Evolutionary conservation across 805 yeast genomes (phyloP).

Genomic region (Sungouiozyma intestinalis): DNA sequence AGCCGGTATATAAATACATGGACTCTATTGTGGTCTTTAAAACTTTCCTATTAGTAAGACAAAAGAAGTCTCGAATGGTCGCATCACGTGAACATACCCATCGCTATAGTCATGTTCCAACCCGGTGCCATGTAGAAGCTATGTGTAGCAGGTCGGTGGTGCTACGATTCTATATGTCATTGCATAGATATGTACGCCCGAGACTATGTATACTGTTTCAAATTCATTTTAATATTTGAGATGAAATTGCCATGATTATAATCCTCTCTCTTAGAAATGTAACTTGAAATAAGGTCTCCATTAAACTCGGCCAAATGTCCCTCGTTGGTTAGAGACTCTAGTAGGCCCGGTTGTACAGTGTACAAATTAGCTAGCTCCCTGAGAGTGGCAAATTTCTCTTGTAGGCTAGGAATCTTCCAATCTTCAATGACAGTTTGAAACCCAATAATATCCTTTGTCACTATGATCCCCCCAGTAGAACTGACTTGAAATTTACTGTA

Average conservation of each 20-base stretch:
- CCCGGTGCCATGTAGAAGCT: too few species aligned
- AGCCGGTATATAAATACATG: too few species aligned
- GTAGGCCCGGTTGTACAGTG: conserved; percentile 71
- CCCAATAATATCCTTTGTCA: conserved; percentile 73
- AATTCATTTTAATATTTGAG: conserved; percentile 16
- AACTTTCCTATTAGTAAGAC: neutral
- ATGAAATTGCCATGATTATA: conserved; percentile 37
- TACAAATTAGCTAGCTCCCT: conserved; percentile 77
- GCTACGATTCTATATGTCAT: too few species aligned
- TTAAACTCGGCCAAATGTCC: conserved; percentile 64
- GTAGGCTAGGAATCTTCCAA: conserved; percentile 53
- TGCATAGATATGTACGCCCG: too few species aligned
- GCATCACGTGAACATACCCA: neutral
- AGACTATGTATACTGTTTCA: conserved; percentile 9
- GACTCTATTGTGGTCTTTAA: neutral
- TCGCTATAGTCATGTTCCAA: too few species aligned
- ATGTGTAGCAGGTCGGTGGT: too few species aligned
- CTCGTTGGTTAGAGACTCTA: conserved; percentile 69
- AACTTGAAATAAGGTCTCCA: conserved; percentile 51
- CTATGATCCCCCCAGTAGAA: conserved; percentile 71
- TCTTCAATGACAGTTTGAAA: conserved; percentile 59
- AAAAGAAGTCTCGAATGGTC: neutral
- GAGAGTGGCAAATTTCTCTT: conserved; percentile 56
- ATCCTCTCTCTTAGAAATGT: conserved; percentile 60
- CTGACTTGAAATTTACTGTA: conserved; percentile 66